Percentiles rank a stretch among this genome's conserved stretches.
These are phyloP conservation scores for Penicillium sp. DNA, from an alignment of 2,329 filamentous ascomycete genomes.

Conservation along the genomic window DNA sequence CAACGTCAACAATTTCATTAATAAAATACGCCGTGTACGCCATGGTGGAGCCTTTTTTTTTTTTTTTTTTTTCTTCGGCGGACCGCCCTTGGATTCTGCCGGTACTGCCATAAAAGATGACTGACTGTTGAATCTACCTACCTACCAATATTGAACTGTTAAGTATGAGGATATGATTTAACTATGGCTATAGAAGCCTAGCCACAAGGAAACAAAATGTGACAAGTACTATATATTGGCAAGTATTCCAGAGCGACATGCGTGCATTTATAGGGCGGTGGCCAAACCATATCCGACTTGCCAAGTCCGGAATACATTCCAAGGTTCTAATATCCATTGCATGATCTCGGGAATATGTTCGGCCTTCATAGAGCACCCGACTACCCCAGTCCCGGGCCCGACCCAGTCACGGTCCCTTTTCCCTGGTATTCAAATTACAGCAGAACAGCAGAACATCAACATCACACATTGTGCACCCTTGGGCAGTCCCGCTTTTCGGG, in stretches of 20 bases:
- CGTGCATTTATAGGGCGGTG: not conserved
- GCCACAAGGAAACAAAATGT: not conserved
- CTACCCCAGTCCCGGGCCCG: not conserved
- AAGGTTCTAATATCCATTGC: not conserved
- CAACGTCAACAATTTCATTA: not conserved
- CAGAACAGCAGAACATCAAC: not conserved
- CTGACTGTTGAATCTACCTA: not conserved
- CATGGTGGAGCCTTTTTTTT: not conserved
- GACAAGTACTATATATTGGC: not conserved
- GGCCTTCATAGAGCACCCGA: not conserved
- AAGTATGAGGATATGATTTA: not conserved
- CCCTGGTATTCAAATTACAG: not conserved
- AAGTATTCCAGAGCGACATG: no score
- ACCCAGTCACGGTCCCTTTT: not conserved
- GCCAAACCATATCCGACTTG: not conserved
- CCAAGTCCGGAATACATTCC: not conserved
- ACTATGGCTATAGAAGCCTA: not conserved
- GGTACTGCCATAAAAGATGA: not conserved
- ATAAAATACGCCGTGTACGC: not conserved
- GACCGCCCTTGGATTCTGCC: not conserved
- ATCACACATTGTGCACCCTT: not conserved
- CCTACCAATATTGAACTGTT: not conserved
- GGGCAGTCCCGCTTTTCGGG: not conserved
- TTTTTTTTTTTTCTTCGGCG: not conserved
- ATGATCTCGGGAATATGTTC: not conserved